Evolutionary conservation across 2,329 filamentous ascomycete genomes (phyloP), one percentile per base, ranked within the genome.

Genomic region (Sphaerulina vaccinii): DNA sequence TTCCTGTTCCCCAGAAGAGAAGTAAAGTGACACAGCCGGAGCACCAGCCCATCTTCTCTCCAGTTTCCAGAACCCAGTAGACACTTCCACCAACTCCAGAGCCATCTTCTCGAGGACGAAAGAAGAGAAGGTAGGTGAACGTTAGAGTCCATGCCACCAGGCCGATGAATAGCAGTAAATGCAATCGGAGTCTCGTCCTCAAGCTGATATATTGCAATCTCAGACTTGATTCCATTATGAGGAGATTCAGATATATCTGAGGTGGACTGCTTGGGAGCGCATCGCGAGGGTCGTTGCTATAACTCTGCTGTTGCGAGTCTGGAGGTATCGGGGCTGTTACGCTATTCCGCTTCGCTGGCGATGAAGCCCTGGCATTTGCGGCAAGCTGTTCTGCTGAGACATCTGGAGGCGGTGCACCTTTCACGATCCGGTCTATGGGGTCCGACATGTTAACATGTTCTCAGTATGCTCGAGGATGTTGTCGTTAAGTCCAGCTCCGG

Each of bases 171-270:
- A 97, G 95, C 73, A 97, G 95, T 2, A 90, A 91, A 71, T 99
- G 92, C 64, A 96, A 89, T 13, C 93, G 86, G 41, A 90, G 82
- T 36, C 93, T 86, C 40, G 90, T 88, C 53, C 92, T 88, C 38
- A 97, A 80, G 57, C 90, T 88, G 51, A 99, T 84, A 72, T 95
- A 97, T 65, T 99, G 93, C 19, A 90, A 86, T 59, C 93, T 89
- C 29, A 99, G 78, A 4, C 90, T 96, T 42, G 90, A 90, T 71
- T 99, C 93, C 71, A 99, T 88, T 64, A 99, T 95, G 53, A 99
- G 82, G 19, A 99, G 86, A 72, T 99, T 99, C 65, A 99, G 84
- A 74, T 99, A 99, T 67, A 99, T 96, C 77, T 96, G 93, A 49
- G 90, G 89, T 39, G 91, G 91, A 13, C 89, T 90, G 67, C 88